Conservation (phyloP, 2,329 filamentous ascomycete species). For the Massarina eburnea region DNA sequence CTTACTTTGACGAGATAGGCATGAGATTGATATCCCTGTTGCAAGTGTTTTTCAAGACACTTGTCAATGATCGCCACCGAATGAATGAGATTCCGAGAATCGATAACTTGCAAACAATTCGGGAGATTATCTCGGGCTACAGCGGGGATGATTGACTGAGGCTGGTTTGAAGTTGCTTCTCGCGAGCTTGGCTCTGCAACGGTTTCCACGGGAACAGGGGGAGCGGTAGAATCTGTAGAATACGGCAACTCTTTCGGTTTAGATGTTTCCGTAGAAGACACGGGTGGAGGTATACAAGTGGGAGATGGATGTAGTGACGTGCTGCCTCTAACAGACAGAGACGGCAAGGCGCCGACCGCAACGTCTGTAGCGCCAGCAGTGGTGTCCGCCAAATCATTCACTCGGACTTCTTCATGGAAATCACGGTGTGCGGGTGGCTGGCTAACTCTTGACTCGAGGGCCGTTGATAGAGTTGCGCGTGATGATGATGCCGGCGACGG, state of each 20-base stretch:
- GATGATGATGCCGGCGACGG: no score
- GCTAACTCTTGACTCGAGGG: no score
- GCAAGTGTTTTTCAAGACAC: conserved; percentile 16
- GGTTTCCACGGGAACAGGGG: background rate
- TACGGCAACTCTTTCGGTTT: no score
- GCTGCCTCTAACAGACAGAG: no score
- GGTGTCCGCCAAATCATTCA: background rate
- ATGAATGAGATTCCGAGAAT: conserved; percentile 9
- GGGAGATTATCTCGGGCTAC: background rate
- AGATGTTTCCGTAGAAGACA: no score
- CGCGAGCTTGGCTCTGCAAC: background rate
- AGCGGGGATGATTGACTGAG: background rate
- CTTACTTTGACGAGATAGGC: conserved; percentile 15
- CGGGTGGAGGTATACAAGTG: no score
- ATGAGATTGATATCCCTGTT: conserved; percentile 15
- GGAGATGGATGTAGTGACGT: no score
- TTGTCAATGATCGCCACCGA: conserved; percentile 12
- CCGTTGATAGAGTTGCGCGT: no score
- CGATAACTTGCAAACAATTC: background rate
- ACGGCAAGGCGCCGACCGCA: no score
- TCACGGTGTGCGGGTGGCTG: background rate
- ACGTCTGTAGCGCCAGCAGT: no score
- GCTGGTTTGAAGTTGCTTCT: background rate
- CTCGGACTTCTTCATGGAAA: background rate
- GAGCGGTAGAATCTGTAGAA: no score